A percentile compares a stretch with the other conserved stretches of the same genome.
phyloP scores from a whole-genome alignment of 2,329 filamentous ascomycete genomes.

The Aspergillus sp. region DNA sequence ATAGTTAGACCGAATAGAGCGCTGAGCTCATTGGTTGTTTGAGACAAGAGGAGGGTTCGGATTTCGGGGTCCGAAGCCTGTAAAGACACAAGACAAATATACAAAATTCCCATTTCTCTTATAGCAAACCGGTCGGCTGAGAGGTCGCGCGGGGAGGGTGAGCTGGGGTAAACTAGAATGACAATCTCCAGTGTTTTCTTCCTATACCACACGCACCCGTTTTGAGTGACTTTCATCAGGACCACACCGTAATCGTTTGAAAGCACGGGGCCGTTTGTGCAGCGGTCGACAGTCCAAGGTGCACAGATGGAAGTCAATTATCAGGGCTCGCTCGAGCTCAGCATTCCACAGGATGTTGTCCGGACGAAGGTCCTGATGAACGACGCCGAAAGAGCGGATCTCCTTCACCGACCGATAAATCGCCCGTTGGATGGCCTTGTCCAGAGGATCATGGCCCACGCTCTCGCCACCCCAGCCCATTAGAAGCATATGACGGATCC shows the following conservation, averaged over 20 bases:
- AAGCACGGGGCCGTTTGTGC: constrained; percentile 11
- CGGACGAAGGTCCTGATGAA: constrained; percentile 16
- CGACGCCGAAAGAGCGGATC: constrained; percentile 15
- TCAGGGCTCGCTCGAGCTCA: constrained; percentile 14
- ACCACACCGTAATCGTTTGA: constrained; percentile 13
- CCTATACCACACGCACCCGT: constrained; percentile 11
- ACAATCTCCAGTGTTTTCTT: background rate
- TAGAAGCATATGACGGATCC: constrained; percentile 31
- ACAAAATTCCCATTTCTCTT: no score
- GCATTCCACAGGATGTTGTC: constrained; percentile 21
- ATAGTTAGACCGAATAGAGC: no score
- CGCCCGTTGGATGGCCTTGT: background rate
- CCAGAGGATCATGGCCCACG: constrained; percentile 5
- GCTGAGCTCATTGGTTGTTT: no score
- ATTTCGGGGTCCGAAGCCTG: no score
- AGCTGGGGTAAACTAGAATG: no score
- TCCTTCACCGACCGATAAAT: constrained; percentile 12
- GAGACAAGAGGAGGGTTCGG: no score
- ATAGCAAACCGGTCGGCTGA: background rate
- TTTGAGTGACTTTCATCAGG: constrained; percentile 11
- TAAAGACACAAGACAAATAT: no score
- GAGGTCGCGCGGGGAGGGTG: no score
- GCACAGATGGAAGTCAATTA: constrained; percentile 16
- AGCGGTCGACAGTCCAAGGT: constrained; percentile 12
- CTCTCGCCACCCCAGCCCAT: constrained; percentile 27